Evolutionary conservation across 192 early-diverging fungal species (phyloP).

Genomic region (Podila horticola): DNA sequence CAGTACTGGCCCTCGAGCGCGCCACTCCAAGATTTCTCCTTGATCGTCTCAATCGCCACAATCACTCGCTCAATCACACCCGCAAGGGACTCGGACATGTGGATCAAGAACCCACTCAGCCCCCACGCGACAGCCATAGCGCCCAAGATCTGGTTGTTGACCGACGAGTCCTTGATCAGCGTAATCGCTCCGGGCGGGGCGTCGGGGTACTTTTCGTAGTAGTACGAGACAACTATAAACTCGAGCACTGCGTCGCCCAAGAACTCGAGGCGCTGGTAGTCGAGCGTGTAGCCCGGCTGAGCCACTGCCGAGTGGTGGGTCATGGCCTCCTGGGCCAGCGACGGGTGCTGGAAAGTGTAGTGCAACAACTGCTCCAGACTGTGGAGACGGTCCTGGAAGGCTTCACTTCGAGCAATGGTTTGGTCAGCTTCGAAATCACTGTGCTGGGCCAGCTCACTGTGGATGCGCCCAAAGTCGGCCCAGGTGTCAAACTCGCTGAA

Average conservation of each 20-base stretch:
- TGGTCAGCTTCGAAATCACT: too few relatives aligned
- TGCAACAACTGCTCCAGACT: constrained; percentile 55
- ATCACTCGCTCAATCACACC: constrained; percentile 67
- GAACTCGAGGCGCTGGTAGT: constrained; percentile 94
- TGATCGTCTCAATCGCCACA: constrained; percentile 53
- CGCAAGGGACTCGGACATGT: constrained; percentile 66
- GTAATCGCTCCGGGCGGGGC: constrained; percentile 82
- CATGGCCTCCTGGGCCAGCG: constrained; percentile 79
- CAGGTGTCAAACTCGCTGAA: constrained; percentile 62
- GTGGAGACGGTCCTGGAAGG: too few relatives aligned
- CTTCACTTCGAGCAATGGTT: too few relatives aligned
- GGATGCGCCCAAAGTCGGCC: constrained; percentile 56
- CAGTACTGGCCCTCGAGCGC: constrained; percentile 75
- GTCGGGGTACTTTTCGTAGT: constrained; percentile 73
- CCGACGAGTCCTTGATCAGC: constrained; percentile 84
- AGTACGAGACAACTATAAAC: constrained; percentile 76
- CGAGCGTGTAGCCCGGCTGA: constrained; percentile 53
- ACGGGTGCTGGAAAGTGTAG: constrained; percentile 76
- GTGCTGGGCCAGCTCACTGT: not conserved
- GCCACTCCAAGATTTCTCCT: constrained; percentile 23
- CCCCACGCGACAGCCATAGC: constrained; percentile 71
- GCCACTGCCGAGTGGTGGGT: constrained; percentile 80
- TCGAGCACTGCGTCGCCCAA: constrained; percentile 88
- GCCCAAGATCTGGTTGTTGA: constrained; percentile 89
- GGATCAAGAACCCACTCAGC: constrained; percentile 73